Evolutionary conservation across 768 basidiomycete species (phyloP).

Genomic region (Lactifluus hygrophoroides): DNA sequence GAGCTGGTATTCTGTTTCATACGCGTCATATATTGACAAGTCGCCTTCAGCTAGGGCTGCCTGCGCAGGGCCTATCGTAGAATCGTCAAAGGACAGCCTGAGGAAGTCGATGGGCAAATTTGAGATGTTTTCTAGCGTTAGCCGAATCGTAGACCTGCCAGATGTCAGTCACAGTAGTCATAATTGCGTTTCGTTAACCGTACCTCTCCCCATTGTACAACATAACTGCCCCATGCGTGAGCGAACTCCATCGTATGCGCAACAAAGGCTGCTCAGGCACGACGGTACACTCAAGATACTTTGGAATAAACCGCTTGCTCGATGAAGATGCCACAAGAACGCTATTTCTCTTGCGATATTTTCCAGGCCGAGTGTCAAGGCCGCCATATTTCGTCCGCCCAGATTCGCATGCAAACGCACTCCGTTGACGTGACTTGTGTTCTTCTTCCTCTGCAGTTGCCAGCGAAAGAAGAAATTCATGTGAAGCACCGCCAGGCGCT

Average conservation of each 20-base stretch:
- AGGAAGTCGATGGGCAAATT: conserved; percentile 76
- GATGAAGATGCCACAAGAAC: conserved; percentile 21
- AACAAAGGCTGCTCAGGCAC: conserved; percentile 83
- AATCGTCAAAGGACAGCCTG: conserved; percentile 83
- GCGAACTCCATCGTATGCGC: conserved; percentile 76
- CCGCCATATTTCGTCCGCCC: conserved; percentile 69
- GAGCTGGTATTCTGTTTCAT: conserved; percentile 83
- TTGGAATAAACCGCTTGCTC: conserved; percentile 27
- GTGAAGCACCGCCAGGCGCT: conserved; percentile 58
- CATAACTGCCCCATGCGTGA: conserved; percentile 92
- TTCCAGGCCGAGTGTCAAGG: conserved; percentile 59
- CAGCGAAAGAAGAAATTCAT: conserved; percentile 71
- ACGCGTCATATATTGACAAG: conserved; percentile 73
- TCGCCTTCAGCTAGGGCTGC: conserved; percentile 72
- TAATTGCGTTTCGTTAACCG: conserved; percentile 18
- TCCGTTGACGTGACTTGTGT: conserved; percentile 45
- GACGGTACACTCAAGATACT: conserved; percentile 74
- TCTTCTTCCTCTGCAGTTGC: conserved; percentile 65
- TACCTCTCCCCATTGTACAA: conserved; percentile 91
- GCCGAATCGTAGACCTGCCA: conserved; percentile 66
- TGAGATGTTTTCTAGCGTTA: conserved; percentile 89
- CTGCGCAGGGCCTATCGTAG: conserved; percentile 69
- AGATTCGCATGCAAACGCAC: conserved; percentile 53
- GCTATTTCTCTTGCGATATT: conserved; percentile 35
- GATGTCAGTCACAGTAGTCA: conserved; percentile 10